Percentiles rank a stretch among this genome's conserved stretches.
Evolutionary conservation across 176 grass and related monocot genomes (phyloP).

Genomic region (Ensete glaucum): DNA sequence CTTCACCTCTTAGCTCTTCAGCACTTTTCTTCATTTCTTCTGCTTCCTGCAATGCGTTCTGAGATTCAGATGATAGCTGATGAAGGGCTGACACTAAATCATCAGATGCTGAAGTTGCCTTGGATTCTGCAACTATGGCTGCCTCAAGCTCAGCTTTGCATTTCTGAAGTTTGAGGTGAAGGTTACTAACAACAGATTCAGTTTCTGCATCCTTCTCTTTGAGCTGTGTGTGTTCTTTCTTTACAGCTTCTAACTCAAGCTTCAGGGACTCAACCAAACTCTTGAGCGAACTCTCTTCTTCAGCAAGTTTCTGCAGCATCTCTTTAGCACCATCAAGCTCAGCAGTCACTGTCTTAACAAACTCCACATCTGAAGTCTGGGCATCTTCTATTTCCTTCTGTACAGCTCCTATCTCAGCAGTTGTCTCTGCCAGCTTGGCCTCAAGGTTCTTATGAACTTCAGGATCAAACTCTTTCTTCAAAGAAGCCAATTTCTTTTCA

Average conservation of each 20-base stretch:
- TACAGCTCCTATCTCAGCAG: conserved; percentile 48
- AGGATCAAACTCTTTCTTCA: conserved; percentile 71
- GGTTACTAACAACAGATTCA: conserved; percentile 56
- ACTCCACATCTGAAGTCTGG: conserved; percentile 51
- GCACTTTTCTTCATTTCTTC: conserved; percentile 89
- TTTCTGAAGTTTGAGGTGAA: conserved; percentile 81
- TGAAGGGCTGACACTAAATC: conserved; percentile 74
- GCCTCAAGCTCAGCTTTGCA: conserved; percentile 85
- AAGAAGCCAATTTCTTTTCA: conserved; percentile 49
- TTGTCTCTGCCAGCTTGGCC: conserved; percentile 50
- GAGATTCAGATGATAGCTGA: conserved; percentile 73
- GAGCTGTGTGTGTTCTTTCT: conserved; percentile 67
- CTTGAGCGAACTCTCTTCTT: conserved; percentile 58
- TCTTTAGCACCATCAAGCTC: conserved; percentile 83
- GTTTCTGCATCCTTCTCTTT: conserved; percentile 76
- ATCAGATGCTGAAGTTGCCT: conserved; percentile 74
- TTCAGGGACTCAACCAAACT: conserved; percentile 67
- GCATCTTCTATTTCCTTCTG: conserved; percentile 72
- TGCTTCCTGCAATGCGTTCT: conserved; percentile 66
- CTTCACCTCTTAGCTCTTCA: conserved; percentile 58
- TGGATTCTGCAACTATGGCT: conserved; percentile 74
- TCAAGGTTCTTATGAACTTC: conserved; percentile 49
- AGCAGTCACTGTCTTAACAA: conserved; percentile 48
- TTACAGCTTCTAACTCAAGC: conserved; percentile 50
- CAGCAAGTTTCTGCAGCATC: conserved; percentile 61